These are phyloP conservation scores for Melampsora occidentalis DNA, from an alignment of 1,284 basidiomycete genomes.

Conservation along the genomic window DNA sequence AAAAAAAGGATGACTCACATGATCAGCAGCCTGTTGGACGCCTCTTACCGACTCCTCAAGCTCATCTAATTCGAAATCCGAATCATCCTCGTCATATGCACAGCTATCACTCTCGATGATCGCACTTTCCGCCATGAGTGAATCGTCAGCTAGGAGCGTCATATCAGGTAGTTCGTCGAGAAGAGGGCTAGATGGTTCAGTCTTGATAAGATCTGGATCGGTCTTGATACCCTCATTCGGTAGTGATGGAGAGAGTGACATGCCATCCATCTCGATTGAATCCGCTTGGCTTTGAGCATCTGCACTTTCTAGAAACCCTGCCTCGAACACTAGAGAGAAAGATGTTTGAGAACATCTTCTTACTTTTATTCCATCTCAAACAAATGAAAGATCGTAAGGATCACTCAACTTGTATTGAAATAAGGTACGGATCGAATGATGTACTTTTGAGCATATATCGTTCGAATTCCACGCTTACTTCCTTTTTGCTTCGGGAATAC, in stretches of 20 bases:
- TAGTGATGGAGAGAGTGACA: constrained; percentile 24
- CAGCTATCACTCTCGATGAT: neutral
- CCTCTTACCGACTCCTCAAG: constrained; percentile 29
- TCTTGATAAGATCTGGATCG: neutral
- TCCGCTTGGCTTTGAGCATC: constrained; percentile 36
- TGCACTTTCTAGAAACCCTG: constrained; percentile 36
- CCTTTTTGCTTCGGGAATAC: constrained; percentile 36
- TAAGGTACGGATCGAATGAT: constrained; percentile 42
- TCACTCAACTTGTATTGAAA: constrained; percentile 36
- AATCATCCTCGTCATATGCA: constrained; percentile 37
- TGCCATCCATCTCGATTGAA: constrained; percentile 23
- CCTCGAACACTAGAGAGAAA: constrained; percentile 31
- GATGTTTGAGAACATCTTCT: neutral
- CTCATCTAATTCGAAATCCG: constrained; percentile 40
- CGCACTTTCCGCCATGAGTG: constrained; percentile 24
- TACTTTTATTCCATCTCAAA: neutral
- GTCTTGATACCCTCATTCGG: neutral
- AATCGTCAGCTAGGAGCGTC: constrained; percentile 7
- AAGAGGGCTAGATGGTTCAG: neutral
- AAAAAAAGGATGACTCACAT: constrained; percentile 25
- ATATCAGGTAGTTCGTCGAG: neutral
- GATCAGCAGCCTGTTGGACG: constrained; percentile 41
- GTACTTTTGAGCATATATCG: constrained; percentile 41
- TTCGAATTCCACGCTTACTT: constrained; percentile 23
- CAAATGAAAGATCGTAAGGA: neutral